Base-by-base conservation (phyloP, 148 eudicot species). In the Beta vulgaris region DNA sequence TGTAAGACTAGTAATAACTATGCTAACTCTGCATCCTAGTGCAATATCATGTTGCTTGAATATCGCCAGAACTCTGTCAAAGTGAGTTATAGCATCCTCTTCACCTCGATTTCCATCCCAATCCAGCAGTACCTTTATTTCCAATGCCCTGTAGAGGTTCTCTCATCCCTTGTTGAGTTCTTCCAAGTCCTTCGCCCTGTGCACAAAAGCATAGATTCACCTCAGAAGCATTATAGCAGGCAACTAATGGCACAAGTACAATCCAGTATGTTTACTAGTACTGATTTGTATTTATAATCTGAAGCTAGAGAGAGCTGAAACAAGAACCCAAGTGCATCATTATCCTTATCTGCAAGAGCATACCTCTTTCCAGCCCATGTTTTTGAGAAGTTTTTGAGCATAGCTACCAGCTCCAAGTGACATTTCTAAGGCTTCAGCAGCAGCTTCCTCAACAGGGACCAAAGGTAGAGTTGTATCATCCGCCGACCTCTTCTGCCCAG, bases 291-390 rank as follows among this genome's bases (percentile, higher is more conserved):
- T 8, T 51, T 51, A 25, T 23, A 51, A 51, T n/a, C n/a, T n/a
- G n/a, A n/a, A n/a, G n/a, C n/a, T n/a, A n/a, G 26, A 37, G 19
- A 13, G 13, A 42, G 32, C 28, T 23, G 10, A 29, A 16, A 5
- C 29, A 51, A 36, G 11, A 57, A 43, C n/a, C 1, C 3, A 39
- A 25, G 26, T 31, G 58, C 23, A 4, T 40, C 23, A 4, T 40
- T 58, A 26, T 44, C 34, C 59, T 36, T 54, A 7, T 58, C 40
- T 16, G 25, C 29, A 18, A 34, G 5, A 48, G 14, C 18, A n/a
- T 88, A 92, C 99, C 97, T 91, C 92, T 77, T 91, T 91, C 99
- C 99, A 96, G 76, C 99, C 99, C 99, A 96, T 96, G 85, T 79
- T 85, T 76, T 96, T 87, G 8, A 96, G 86, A 46, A 96, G 76